Evolutionary conservation across 73 alveolate genomes (phyloP), one percentile per base, ranked within the genome.

Genomic region (Paramecium caudatum): DNA sequence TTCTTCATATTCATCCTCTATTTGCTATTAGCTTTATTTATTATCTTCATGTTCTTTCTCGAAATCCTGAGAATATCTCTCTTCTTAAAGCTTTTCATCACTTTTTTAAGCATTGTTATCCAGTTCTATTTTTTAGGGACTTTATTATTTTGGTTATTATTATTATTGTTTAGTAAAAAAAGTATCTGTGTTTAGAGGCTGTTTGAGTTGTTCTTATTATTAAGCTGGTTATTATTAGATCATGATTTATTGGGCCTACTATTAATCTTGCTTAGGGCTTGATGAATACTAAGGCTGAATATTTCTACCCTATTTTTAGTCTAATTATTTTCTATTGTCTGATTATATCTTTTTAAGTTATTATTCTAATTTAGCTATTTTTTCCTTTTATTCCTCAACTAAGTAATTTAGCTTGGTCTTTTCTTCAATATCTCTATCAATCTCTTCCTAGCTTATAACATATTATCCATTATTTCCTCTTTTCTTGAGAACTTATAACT

Each of bases 261-360:
- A 74, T 15, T 39, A 37, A 21, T 74, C 8, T 39, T 34, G 15
- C 5, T 41, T 45, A 16, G 88, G 45, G 19, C 55, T 43, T 16
- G 45, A 23, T 41, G 62, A 45, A 39, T 37, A 43, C 21, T 74
- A 15, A 39, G 36, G 12, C 19, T 37, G 25, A 19, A 45, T 8
- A 2, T 74, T 37, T 23, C 47, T 21, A 5, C 68, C 47, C 19
- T 36, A 43, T 17, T 74, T 74, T 13, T 39, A 74, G 16, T 74
- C 88, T 2, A 74, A 43, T 74, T 74, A 43, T 74, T 74, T 74
- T 39, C 88, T 36, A 74, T 74, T 74, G 13, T 74, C 88, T 43
- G 39, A 45, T 45, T 74, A 74, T 21, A 37, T 15, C 27, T 74
- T 74, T 68, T 74, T 74, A n/a, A 74, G 19, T 21, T 74, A 25